phyloP scores from a whole-genome alignment of 2,329 filamentous ascomycete species.

The Epichloe uncinata region DNA sequence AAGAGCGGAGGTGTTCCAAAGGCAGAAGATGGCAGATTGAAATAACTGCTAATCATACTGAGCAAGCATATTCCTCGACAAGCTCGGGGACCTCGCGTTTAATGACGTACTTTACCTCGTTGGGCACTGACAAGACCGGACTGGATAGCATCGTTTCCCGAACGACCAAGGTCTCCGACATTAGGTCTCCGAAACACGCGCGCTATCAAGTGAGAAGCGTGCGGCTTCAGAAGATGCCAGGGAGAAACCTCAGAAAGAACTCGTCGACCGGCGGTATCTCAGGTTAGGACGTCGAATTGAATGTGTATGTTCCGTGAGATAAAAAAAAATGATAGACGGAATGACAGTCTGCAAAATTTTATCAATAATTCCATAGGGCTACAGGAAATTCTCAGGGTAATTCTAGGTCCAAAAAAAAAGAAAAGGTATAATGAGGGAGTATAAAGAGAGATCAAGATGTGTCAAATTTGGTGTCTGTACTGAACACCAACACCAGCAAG shows the following conservation, averaged over 20 bases:
- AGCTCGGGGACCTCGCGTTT: not conserved
- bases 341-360: not conserved
- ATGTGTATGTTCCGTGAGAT: not conserved
- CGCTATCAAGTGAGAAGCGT: not conserved
- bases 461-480: not conserved
- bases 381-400: not conserved
- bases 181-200: conserved; percentile 5
- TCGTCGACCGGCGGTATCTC: not conserved
- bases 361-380: not conserved
- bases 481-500: not conserved
- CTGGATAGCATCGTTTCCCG: not conserved
- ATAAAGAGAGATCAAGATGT: not conserved
- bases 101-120: conserved; percentile 15
- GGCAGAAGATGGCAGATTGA: conserved; percentile 14
- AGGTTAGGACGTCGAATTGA: not conserved
- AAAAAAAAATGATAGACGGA: not conserved
- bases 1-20: conserved; percentile 9
- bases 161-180: conserved; percentile 8
- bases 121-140: not conserved
- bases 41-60: conserved; percentile 16
- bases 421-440: no score
- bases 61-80: not conserved
- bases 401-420: not conserved
- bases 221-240: not conserved
- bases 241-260: not conserved